phyloP scores from a whole-genome alignment of 768 basidiomycete species.

The Postia placenta region DNA sequence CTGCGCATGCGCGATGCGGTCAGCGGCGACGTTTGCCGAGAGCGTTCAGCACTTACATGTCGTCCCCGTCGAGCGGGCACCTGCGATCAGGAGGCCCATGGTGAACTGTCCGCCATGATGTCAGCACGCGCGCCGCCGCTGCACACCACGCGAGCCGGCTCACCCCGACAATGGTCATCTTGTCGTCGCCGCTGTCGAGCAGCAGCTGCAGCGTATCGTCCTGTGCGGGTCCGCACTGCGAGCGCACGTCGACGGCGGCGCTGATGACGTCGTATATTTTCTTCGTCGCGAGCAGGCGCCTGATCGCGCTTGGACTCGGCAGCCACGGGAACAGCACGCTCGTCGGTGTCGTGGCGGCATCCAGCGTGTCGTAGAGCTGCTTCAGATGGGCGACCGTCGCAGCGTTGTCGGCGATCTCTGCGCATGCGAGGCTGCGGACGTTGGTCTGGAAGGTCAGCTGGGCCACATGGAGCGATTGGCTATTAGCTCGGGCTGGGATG shows the following conservation, averaged over 20 bases:
- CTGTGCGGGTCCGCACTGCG: conserved; percentile 40
- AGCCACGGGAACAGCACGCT: conserved; percentile 75
- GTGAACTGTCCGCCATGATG: conserved; percentile 50
- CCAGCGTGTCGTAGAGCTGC: conserved; percentile 60
- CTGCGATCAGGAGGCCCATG: conserved; percentile 76
- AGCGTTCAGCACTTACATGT: conserved; percentile 38
- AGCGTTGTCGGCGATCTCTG: conserved; percentile 66
- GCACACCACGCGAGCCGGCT: conserved; percentile 16
- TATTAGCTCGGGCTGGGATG: no score
- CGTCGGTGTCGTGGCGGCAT: conserved; percentile 64
- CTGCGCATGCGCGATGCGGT: conserved; percentile 27
- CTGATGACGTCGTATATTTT: conserved; percentile 67
- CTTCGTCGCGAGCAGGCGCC: conserved; percentile 68
- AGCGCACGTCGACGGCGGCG: conserved; percentile 48
- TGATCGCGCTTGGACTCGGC: conserved; percentile 66
- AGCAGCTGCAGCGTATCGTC: conserved; percentile 74
- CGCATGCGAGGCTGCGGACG: conserved; percentile 58
- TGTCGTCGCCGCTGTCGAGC: conserved; percentile 64
- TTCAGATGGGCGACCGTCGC: conserved; percentile 56
- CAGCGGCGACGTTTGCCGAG: not conserved
- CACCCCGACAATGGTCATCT: conserved; percentile 64
- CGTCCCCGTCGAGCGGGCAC: conserved; percentile 75
- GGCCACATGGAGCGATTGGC: not conserved
- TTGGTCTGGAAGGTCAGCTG: conserved; percentile 67
- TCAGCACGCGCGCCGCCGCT: not conserved